These are phyloP conservation scores for Acidiella bohemica DNA, from an alignment of 495 filamentous ascomycete genomes.

Conservation along the genomic window DNA sequence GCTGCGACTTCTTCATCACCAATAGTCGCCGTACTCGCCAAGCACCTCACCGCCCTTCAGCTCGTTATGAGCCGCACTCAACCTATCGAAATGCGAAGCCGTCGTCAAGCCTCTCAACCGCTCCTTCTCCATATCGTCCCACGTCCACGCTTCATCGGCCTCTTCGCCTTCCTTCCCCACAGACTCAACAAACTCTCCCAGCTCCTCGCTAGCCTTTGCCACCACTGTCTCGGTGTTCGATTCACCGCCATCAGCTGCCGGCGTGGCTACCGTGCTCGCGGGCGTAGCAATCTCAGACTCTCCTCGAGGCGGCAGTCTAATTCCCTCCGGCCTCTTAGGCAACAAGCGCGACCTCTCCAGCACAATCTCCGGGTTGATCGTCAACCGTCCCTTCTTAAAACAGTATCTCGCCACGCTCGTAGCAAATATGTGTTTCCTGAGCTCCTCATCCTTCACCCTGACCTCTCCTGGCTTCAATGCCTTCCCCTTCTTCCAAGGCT, in stretches of 20 bases:
- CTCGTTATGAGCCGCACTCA: conserved; percentile 28
- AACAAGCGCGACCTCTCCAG: conserved; percentile 56
- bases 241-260: no score
- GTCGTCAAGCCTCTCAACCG: conserved; percentile 26
- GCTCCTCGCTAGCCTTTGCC: conserved; percentile 6
- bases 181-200: conserved; percentile 3
- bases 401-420: conserved; percentile 76
- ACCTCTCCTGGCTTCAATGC: conserved; percentile 27
- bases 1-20: no score
- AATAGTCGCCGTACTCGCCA: conserved; percentile 29
- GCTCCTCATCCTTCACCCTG: conserved; percentile 16
- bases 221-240: conserved; percentile 6
- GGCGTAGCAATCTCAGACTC: conserved; percentile 10
- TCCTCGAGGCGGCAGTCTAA: conserved; percentile 11
- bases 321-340: conserved; percentile 35
- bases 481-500: conserved; percentile 29
- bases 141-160: conserved; percentile 26
- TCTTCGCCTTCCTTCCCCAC: background rate
- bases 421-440: conserved; percentile 44
- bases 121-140: conserved; percentile 31
- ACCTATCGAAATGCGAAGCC: conserved; percentile 25
- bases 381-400: conserved; percentile 75
- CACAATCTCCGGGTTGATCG: conserved; percentile 67
- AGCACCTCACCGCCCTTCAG: conserved; percentile 26
- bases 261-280: background rate